Base-by-base conservation (phyloP, 1,284 basidiomycete genomes). In the Clitocybe nebularis region DNA sequence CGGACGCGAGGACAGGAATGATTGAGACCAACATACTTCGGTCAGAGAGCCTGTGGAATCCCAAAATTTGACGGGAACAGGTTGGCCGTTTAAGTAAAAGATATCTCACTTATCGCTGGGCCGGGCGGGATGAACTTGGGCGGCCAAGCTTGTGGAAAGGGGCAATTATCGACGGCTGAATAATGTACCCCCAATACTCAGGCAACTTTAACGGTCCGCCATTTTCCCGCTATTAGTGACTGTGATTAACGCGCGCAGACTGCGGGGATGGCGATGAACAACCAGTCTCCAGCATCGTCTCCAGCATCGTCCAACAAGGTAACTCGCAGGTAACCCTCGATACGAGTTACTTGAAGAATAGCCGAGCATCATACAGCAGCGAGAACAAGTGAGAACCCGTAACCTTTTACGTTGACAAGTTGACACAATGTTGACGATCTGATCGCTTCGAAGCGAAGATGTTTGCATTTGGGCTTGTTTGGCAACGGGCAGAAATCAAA, bases 21-120 rank as follows among this genome's bases (percentile, higher is more conserved):
- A 46, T 14, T 21, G 41, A 41, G 34, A 46, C 39, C n/a, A 48
- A 37, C 51, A 50, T 52, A 25, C 21, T 30, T 3, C 13, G n/a
- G n/a, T n/a, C n/a, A n/a, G n/a, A n/a, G n/a, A n/a, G n/a, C n/a
- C n/a, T n/a, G n/a, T n/a, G n/a, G n/a, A n/a, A n/a, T n/a, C n/a
- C n/a, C n/a, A n/a, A n/a, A n/a, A n/a, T n/a, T n/a, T n/a, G n/a
- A n/a, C n/a, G n/a, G n/a, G n/a, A n/a, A n/a, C n/a, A 17, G 11
- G 14, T 13, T 19, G 10, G 32, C 19, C 16, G 13, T 40, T 11
- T n/a, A 23, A n/a, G 28, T 29, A 9, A 9, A 24, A 13, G 22
- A 28, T 16, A 10, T 29, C 8, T 28, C 32, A 6, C 32, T 21
- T 19, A 39, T 13, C 32, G n/a, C 37, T 26, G 36, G 24, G 17